A percentile compares a stretch with the other conserved stretches of the same genome.
phyloP scores from a whole-genome alignment of 75 land plant genomes.

The Pseudotsuga menziesii region DNA sequence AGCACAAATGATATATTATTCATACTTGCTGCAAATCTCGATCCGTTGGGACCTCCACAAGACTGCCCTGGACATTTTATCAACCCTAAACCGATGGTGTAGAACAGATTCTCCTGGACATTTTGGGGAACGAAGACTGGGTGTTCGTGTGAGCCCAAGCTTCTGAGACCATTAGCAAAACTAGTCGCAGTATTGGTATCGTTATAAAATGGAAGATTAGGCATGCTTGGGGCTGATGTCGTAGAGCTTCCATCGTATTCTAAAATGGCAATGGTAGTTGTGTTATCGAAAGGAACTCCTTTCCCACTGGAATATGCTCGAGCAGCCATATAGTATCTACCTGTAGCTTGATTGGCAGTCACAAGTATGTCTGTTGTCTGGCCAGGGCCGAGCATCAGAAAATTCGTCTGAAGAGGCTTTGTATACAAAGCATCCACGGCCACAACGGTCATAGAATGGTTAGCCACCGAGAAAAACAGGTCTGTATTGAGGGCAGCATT shows the following conservation, averaged over 20 bases:
- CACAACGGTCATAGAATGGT: constrained; percentile 63
- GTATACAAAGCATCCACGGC: constrained; percentile 56
- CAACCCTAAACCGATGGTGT: constrained; percentile 57
- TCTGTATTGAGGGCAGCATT: constrained; percentile 65
- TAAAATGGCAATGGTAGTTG: constrained; percentile 34
- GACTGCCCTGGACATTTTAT: neutral
- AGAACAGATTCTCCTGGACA: constrained; percentile 38
- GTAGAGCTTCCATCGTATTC: constrained; percentile 12
- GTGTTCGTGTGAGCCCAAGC: constrained; percentile 22
- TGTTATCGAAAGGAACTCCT: constrained; percentile 18
- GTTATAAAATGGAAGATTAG: constrained; percentile 42
- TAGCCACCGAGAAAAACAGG: constrained; percentile 56
- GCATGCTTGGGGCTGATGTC: constrained; percentile 1
- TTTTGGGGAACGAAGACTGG: neutral
- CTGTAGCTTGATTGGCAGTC: constrained; percentile 21
- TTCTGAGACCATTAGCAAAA: constrained; percentile 24
- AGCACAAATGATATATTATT: constrained; percentile 24
- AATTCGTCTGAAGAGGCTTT: constrained; percentile 36
- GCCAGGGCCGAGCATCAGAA: constrained; percentile 49
- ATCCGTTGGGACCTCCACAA: constrained; percentile 17
- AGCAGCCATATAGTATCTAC: constrained; percentile 54
- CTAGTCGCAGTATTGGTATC: constrained; percentile 34
- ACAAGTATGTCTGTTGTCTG: constrained; percentile 65
- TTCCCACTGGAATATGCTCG: constrained; percentile 14
- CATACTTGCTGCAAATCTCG: constrained; percentile 13